phyloP scores from a whole-genome alignment of 2,329 filamentous ascomycete genomes.

The Ceratocystiopsis brevicomis region DNA sequence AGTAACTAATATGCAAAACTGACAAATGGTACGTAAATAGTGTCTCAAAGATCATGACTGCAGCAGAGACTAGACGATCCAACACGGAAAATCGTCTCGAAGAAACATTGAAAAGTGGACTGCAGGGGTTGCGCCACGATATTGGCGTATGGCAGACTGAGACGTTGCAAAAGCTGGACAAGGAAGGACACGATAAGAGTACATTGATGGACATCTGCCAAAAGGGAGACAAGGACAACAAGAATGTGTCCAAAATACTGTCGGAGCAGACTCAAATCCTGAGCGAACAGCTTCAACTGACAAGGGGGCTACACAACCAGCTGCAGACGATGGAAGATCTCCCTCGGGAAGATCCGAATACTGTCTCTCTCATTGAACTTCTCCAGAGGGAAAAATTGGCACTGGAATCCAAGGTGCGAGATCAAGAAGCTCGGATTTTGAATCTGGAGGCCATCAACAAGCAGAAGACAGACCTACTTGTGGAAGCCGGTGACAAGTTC shows the following conservation, averaged over 20 bases:
- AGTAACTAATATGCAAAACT: background rate
- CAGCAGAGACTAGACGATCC: background rate
- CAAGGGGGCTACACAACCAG: background rate
- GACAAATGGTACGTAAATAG: no score
- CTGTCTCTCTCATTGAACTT: background rate
- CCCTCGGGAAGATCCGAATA: background rate
- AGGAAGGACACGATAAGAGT: background rate
- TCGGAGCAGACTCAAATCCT: background rate
- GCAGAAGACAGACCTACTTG: background rate
- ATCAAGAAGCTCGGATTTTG: conserved; percentile 1
- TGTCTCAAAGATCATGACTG: background rate
- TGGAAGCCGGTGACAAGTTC: background rate
- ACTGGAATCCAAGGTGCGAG: conserved; percentile 1
- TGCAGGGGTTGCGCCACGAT: background rate
- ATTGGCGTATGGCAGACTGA: background rate
- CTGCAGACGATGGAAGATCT: background rate
- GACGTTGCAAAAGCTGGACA: background rate
- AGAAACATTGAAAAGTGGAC: background rate
- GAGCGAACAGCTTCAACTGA: background rate
- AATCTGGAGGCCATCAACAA: conserved; percentile 4
- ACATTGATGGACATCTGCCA: conserved; percentile 1
- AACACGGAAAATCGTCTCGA: no score
- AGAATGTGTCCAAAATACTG: background rate
- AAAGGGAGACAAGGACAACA: conserved; percentile 1
- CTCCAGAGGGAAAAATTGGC: background rate